Percentiles rank a stretch among this genome's conserved stretches.
phyloP scores from a whole-genome alignment of 495 filamentous ascomycete genomes.

The Talaromyces liani region DNA sequence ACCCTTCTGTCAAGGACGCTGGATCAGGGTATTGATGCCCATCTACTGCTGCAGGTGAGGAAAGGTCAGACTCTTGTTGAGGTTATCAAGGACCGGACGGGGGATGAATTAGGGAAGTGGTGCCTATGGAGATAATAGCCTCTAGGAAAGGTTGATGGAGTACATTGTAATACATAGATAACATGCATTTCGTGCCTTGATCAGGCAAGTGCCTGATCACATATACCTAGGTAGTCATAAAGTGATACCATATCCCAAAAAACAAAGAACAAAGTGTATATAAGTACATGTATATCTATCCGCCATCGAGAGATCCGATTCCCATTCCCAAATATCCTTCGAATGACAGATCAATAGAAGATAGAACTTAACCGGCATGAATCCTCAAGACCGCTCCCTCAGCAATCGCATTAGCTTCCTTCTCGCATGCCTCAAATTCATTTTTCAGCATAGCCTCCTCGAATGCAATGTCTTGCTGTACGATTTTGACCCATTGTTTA shows the following conservation, averaged over 20 bases:
- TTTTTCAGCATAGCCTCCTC: slow-evolving; percentile 34
- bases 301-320: neutral
- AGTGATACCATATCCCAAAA: neutral
- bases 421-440: slow-evolving; percentile 35
- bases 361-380: slow-evolving; percentile 23
- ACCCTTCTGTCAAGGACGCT: slow-evolving; percentile 32
- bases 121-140: slow-evolving; percentile 20
- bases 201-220: neutral
- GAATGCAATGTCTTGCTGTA: slow-evolving; percentile 42
- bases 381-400: slow-evolving; percentile 40
- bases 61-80: slow-evolving; percentile 24
- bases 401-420: slow-evolving; percentile 37
- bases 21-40: slow-evolving; percentile 35
- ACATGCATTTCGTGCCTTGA: neutral
- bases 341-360: neutral
- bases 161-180: neutral
- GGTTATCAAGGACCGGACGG: slow-evolving; percentile 35
- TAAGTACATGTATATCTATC: neutral
- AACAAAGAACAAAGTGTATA: neutral
- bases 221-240: neutral
- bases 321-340: neutral
- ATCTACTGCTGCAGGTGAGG: slow-evolving; percentile 30
- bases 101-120: slow-evolving; percentile 31
- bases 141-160: neutral
- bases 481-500: slow-evolving; percentile 44